Evolutionary conservation across 129 eudicot species (phyloP).

Genomic region (Lactuca sativa): DNA sequence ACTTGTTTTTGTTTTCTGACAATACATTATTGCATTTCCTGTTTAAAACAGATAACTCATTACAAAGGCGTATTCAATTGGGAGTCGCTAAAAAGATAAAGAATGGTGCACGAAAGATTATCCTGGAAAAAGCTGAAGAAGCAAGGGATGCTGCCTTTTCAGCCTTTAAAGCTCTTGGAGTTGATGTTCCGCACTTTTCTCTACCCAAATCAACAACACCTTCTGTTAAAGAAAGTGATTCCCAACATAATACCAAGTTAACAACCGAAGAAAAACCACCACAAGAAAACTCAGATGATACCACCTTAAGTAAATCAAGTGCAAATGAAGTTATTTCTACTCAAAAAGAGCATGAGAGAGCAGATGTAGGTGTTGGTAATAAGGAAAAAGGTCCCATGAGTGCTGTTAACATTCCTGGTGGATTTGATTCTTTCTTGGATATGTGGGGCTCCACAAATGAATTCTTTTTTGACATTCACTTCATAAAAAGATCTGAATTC

Average conservation of each 20-base stretch:
- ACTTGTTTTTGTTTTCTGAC: constrained; percentile 6
- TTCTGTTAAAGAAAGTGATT: constrained; percentile 33
- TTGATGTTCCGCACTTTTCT: constrained; percentile 67
- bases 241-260: constrained; percentile 19
- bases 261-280: constrained; percentile 30
- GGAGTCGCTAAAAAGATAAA: constrained; percentile 94
- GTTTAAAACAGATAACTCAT: constrained; percentile 41
- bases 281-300: constrained; percentile 37
- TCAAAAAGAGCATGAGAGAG: constrained; percentile 39
- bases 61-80: constrained; percentile 70
- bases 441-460: constrained; percentile 59
- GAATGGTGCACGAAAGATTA: constrained; percentile 90
- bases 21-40: constrained; percentile 7
- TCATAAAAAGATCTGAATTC: constrained; percentile 62
- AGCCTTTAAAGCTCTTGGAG: constrained; percentile 95
- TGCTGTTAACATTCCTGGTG: constrained; percentile 65
- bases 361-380: constrained; percentile 34
- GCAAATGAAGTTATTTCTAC: constrained; percentile 20
- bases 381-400: constrained; percentile 68
- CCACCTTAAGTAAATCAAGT: constrained; percentile 23
- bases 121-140: constrained; percentile 95
- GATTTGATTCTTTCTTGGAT: constrained; percentile 75
- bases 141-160: constrained; percentile 94
- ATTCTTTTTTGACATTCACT: constrained; percentile 80
- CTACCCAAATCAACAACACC: constrained; percentile 39